phyloP scores from a whole-genome alignment of 2,329 filamentous ascomycete genomes.

The Cadophora sp. region DNA sequence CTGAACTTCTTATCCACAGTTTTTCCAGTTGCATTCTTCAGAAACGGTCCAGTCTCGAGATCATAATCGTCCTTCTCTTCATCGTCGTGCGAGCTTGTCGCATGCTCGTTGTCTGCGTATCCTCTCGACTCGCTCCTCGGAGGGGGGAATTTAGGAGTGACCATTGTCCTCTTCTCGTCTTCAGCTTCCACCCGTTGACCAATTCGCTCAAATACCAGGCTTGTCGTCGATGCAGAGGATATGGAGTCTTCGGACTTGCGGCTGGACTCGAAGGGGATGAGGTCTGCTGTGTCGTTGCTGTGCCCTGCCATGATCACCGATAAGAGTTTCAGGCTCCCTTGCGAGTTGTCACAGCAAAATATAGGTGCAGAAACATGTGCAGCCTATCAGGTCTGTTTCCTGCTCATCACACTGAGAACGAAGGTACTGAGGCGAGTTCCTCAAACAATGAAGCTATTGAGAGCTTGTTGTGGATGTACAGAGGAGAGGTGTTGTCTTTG shows the following conservation, averaged over 20 bases:
- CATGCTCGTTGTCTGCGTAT: slow-evolving; percentile 42
- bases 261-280: slow-evolving; percentile 35
- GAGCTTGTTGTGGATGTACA: slow-evolving; percentile 3
- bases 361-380: background rate
- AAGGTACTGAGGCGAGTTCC: background rate
- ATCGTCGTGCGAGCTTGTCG: slow-evolving; percentile 32
- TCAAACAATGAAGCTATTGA: slow-evolving; percentile 13
- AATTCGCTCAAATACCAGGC: slow-evolving; percentile 80
- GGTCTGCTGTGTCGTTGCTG: slow-evolving; percentile 40
- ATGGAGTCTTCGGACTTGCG: slow-evolving; percentile 55
- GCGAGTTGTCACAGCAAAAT: slow-evolving; percentile 28
- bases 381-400: background rate
- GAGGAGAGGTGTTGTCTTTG: slow-evolving; percentile 15
- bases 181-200: slow-evolving; percentile 54
- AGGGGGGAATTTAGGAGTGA: slow-evolving; percentile 41
- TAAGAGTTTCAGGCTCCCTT: slow-evolving; percentile 34
- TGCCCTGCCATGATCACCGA: slow-evolving; percentile 43
- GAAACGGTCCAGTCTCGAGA: slow-evolving; percentile 52
- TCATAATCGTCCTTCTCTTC: slow-evolving; percentile 50
- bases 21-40: slow-evolving; percentile 50
- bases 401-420: background rate
- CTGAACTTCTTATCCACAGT: slow-evolving; percentile 71
- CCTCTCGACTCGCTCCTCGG: slow-evolving; percentile 36
- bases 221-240: slow-evolving; percentile 84
- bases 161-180: slow-evolving; percentile 37